A percentile compares a stretch with the other conserved stretches of the same genome.
phyloP scores from a whole-genome alignment of 768 basidiomycete species.

The Mrakia blollopis region DNA sequence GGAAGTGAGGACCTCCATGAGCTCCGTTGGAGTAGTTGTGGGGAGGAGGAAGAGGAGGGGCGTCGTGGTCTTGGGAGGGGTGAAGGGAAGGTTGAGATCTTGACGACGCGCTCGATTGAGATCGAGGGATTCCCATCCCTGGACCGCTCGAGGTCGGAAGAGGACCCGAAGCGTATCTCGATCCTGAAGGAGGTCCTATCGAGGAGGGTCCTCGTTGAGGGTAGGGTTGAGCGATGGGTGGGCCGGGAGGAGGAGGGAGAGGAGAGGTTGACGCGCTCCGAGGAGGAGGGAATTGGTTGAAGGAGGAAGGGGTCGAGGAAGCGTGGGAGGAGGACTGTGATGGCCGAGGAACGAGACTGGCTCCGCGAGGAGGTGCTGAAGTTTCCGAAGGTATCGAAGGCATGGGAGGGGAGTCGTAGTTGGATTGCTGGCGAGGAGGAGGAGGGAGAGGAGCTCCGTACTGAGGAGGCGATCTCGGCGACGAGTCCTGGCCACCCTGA shows the following conservation, averaged over 20 bases:
- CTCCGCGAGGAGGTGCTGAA: slow-evolving; percentile 15
- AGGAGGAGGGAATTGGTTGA: slow-evolving; percentile 27
- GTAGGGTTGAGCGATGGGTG: slow-evolving; percentile 6
- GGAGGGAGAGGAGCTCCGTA: slow-evolving; percentile 11
- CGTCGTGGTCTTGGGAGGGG: slow-evolving; percentile 4
- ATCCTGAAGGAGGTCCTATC: not conserved
- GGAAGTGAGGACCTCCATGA: not conserved
- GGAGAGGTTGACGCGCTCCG: not conserved
- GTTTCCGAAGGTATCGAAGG: not conserved
- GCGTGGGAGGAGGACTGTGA: not conserved
- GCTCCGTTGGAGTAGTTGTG: slow-evolving; percentile 6
- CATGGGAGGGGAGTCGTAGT: not conserved
- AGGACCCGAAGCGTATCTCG: not conserved
- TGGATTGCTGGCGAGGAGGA: not conserved
- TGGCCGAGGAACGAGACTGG: slow-evolving; percentile 13
- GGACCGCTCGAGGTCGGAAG: not conserved
- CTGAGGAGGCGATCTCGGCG: slow-evolving; percentile 15
- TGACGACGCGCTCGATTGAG: slow-evolving; percentile 14
- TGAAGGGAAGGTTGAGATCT: slow-evolving; percentile 11
- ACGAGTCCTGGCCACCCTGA: not conserved
- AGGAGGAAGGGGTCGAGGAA: not conserved
- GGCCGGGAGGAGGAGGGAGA: not conserved
- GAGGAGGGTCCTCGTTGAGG: slow-evolving; percentile 6
- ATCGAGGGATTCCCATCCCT: slow-evolving; percentile 6
- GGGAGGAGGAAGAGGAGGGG: not conserved